These are phyloP conservation scores for Oryza australiensis DNA, from an alignment of 176 grass and related monocot species.

Conservation along the genomic window DNA sequence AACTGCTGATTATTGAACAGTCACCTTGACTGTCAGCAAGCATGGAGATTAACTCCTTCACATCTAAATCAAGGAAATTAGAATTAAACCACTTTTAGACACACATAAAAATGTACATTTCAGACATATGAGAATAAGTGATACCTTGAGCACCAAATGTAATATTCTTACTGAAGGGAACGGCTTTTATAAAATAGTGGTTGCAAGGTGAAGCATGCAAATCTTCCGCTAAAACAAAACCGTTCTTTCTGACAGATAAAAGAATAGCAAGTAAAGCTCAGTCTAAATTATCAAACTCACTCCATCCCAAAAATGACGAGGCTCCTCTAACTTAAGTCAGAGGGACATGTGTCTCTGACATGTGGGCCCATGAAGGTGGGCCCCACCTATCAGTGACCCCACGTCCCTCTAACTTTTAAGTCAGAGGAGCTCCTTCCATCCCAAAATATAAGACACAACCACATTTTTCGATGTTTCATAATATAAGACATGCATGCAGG, in stretches of 20 bases:
- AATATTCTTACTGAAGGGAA: constrained; percentile 95
- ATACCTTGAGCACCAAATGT: constrained; percentile 94
- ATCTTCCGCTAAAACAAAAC: constrained; percentile 88
- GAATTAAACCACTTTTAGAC: background rate
- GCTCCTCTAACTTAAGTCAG: too few relatives aligned
- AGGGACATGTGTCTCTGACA: too few relatives aligned
- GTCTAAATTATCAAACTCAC: background rate
- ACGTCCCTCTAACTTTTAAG: too few relatives aligned
- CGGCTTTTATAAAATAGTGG: constrained; percentile 84
- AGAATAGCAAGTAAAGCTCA: background rate
- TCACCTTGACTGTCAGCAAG: constrained; percentile 90
- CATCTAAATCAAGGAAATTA: constrained; percentile 54
- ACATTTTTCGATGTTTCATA: too few relatives aligned
- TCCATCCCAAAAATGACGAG: too few relatives aligned
- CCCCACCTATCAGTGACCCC: too few relatives aligned
- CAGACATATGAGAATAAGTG: constrained; percentile 8
- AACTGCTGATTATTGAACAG: constrained; percentile 78
- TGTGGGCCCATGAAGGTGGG: too few relatives aligned
- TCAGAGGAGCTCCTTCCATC: too few relatives aligned
- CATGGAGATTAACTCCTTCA: constrained; percentile 85
- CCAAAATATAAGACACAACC: too few relatives aligned
- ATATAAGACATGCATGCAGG: too few relatives aligned
- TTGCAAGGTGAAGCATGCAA: constrained; percentile 69
- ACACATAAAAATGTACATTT: background rate
- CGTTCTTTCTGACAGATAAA: constrained; percentile 62